Evolutionary conservation across 805 yeast genomes (phyloP).

Genomic region (Ogataea saltuana): DNA sequence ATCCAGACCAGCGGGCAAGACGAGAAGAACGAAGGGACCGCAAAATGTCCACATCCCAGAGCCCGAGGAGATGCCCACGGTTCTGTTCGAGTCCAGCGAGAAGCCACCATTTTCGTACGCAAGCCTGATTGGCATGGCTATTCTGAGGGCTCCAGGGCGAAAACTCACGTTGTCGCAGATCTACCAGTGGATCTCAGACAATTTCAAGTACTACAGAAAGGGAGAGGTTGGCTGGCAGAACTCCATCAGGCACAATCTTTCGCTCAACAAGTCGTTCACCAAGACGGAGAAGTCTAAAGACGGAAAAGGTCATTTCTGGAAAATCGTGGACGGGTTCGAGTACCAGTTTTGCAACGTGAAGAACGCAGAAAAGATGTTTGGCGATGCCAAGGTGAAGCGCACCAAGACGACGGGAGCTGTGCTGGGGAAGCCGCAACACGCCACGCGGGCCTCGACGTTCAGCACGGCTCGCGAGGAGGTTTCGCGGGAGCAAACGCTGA

Average conservation of each 20-base stretch:
- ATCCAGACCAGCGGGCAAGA: slow-evolving; percentile 8
- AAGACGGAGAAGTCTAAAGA: slow-evolving; percentile 90
- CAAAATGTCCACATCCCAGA: slow-evolving; percentile 35
- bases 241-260: slow-evolving; percentile 90
- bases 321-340: slow-evolving; percentile 80
- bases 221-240: slow-evolving; percentile 97
- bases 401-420: background rate
- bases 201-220: slow-evolving; percentile 78
- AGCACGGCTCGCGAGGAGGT: background rate
- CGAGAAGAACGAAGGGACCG: slow-evolving; percentile 31
- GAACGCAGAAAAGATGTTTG: slow-evolving; percentile 40
- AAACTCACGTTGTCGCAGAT: slow-evolving; percentile 81
- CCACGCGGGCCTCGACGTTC: background rate
- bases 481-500: background rate
- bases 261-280: slow-evolving; percentile 88
- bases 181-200: slow-evolving; percentile 86
- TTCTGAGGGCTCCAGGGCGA: slow-evolving; percentile 71
- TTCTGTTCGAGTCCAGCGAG: slow-evolving; percentile 47
- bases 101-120: slow-evolving; percentile 97
- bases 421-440: background rate
- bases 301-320: slow-evolving; percentile 94
- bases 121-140: slow-evolving; percentile 89
- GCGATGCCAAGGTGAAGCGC: slow-evolving; percentile 15
- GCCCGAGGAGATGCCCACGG: slow-evolving; percentile 42
- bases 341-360: slow-evolving; percentile 72